Conservation (phyloP, 257 asterid genomes). For the Solanum pinnatisectum region DNA sequence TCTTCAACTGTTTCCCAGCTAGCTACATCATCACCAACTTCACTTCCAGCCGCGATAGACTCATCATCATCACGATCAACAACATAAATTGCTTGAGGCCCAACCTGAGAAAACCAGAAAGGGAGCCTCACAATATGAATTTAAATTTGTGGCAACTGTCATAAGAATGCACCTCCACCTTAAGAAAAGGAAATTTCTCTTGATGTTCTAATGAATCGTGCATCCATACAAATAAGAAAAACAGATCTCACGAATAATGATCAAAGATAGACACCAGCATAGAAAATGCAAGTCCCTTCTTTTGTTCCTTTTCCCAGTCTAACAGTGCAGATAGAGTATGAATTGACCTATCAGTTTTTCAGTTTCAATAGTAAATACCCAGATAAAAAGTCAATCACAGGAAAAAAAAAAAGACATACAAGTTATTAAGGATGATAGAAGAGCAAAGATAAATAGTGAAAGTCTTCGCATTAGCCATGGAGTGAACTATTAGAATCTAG, state of each 20-base stretch:
- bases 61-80: conserved; percentile 99
- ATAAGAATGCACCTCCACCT: not conserved
- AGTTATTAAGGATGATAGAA: not conserved
- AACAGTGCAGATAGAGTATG: not conserved
- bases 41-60: conserved; percentile 79
- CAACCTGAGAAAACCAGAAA: conserved; percentile 49
- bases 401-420: not conserved
- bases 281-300: not conserved
- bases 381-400: not conserved
- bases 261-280: not conserved
- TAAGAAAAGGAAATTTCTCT: not conserved
- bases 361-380: not conserved
- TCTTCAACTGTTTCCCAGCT: conserved; percentile 99
- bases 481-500: not conserved
- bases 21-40: conserved; percentile 72
- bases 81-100: conserved; percentile 98
- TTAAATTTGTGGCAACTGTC: not conserved
- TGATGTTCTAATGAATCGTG: not conserved
- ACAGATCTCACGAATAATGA: not conserved
- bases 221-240: not conserved
- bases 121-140: not conserved
- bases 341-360: not conserved
- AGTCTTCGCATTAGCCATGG: not conserved
- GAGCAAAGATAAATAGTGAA: not conserved
- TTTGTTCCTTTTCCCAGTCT: not conserved